Percentiles rank a stretch among this genome's conserved stretches.
These are phyloP conservation scores for Xerocomellus dryophilus DNA, from an alignment of 768 basidiomycete genomes.

Conservation along the genomic window DNA sequence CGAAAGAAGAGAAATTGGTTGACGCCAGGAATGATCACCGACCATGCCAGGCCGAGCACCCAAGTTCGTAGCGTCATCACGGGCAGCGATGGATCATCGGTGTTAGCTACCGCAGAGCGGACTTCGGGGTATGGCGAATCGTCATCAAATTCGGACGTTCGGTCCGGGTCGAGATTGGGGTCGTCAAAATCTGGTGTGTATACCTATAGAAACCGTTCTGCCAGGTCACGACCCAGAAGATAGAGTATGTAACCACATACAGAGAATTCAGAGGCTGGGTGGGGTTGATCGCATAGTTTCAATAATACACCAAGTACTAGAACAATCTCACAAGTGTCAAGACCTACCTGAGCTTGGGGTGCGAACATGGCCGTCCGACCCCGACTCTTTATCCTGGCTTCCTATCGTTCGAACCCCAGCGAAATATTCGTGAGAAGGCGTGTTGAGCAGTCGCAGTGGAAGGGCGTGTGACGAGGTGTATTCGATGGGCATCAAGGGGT, in stretches of 20 bases:
- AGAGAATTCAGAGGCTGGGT: conserved; percentile 15
- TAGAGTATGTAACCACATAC: conserved; percentile 14
- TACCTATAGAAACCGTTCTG: not conserved
- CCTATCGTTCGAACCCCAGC: conserved; percentile 12
- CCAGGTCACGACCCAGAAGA: not conserved
- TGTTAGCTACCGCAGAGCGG: conserved; percentile 65
- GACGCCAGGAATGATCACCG: conserved; percentile 60
- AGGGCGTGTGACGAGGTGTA: conserved; percentile 9
- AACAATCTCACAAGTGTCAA: not conserved
- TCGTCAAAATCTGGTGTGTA: conserved; percentile 18
- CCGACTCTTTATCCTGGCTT: conserved; percentile 26
- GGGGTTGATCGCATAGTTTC: not conserved
- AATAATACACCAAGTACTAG: not conserved
- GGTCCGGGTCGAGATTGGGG: conserved; percentile 25
- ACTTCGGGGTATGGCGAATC: conserved; percentile 76
- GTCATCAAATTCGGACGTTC: conserved; percentile 39
- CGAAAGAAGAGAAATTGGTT: conserved; percentile 82
- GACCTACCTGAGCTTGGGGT: conserved; percentile 21
- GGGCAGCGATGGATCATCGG: conserved; percentile 64
- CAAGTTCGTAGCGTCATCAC: conserved; percentile 65
- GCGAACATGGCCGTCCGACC: conserved; percentile 8
- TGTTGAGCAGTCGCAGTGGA: conserved; percentile 15
- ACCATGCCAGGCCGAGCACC: conserved; percentile 69
- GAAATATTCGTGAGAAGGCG: conserved; percentile 3
- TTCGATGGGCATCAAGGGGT: conserved; percentile 22